A percentile compares a stretch with the other conserved stretches of the same genome.
These are phyloP conservation scores for Xerocomellus amylosporus DNA, from an alignment of 768 basidiomycete genomes.

Conservation along the genomic window DNA sequence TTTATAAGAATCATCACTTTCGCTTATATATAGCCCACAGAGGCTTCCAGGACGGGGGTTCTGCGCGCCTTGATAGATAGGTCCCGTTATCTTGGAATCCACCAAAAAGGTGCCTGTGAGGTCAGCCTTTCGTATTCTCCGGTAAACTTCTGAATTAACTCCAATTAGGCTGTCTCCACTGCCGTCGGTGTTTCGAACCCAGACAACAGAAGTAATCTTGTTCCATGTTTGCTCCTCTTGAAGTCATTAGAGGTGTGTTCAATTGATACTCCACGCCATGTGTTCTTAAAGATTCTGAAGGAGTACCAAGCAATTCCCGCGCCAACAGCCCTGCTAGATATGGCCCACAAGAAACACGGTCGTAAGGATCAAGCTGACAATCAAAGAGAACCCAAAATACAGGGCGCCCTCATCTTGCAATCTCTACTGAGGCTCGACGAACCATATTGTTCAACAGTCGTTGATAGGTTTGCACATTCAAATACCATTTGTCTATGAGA, in stretches of 20 bases:
- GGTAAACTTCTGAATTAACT: slow-evolving; percentile 5
- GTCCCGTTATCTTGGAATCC: slow-evolving; percentile 44
- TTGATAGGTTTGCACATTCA: slow-evolving; percentile 55
- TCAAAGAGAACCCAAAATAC: slow-evolving; percentile 64
- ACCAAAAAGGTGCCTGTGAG: slow-evolving; percentile 51
- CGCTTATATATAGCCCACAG: slow-evolving; percentile 33
- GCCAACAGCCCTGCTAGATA: slow-evolving; percentile 9
- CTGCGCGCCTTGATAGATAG: slow-evolving; percentile 75
- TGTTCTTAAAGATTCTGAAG: slow-evolving; percentile 14
- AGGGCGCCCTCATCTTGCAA: slow-evolving; percentile 85
- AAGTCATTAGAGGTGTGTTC: slow-evolving; percentile 47
- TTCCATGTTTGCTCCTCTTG: slow-evolving; percentile 66
- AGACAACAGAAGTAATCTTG: slow-evolving; percentile 51
- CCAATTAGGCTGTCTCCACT: slow-evolving; percentile 52
- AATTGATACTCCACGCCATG: not conserved
- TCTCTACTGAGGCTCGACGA: slow-evolving; percentile 68
- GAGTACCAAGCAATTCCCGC: slow-evolving; percentile 17
- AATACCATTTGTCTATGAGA: not conserved
- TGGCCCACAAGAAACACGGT: slow-evolving; percentile 13
- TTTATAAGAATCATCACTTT: not conserved
- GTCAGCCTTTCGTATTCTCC: slow-evolving; percentile 39
- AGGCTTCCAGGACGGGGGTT: slow-evolving; percentile 72
- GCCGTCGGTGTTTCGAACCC: slow-evolving; percentile 54
- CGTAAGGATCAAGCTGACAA: slow-evolving; percentile 25
- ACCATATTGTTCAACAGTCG: slow-evolving; percentile 64